Evolutionary conservation across 2,329 filamentous ascomycete genomes (phyloP).

Genomic region (Ramularia endophylla): DNA sequence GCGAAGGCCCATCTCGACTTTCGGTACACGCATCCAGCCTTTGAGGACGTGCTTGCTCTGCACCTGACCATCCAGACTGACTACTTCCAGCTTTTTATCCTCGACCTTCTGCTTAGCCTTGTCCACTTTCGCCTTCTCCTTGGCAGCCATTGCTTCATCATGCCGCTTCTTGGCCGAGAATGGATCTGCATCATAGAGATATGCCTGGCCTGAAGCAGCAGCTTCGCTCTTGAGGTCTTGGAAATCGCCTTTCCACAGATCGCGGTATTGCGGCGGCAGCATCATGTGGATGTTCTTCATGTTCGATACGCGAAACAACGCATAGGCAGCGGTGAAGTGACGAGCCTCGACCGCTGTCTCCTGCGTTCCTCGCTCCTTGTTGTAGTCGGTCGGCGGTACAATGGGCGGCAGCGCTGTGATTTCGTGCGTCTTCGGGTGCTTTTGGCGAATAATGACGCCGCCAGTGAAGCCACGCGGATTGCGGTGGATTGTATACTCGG

Average conservation of each 20-base stretch:
- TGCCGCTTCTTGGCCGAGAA: conserved; percentile 75
- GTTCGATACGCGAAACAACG: conserved; percentile 83
- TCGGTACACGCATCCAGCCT: conserved; percentile 78
- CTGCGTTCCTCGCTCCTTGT: conserved; percentile 63
- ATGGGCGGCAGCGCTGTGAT: conserved; percentile 70
- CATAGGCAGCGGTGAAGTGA: conserved; percentile 89
- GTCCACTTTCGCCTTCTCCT: conserved; percentile 75
- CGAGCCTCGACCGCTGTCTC: conserved; percentile 82
- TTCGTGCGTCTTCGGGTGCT: conserved; percentile 78
- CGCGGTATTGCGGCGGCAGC: conserved; percentile 81
- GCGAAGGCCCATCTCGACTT: conserved; percentile 85
- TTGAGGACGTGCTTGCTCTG: conserved; percentile 41
- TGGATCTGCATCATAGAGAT: conserved; percentile 95
- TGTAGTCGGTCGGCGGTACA: conserved; percentile 69
- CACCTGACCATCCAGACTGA: conserved; percentile 32
- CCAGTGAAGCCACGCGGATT: conserved; percentile 48
- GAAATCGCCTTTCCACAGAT: conserved; percentile 87
- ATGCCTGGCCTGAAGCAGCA: conserved; percentile 66
- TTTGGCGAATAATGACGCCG: conserved; percentile 67
- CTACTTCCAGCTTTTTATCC: conserved; percentile 55
- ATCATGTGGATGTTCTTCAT: conserved; percentile 96
- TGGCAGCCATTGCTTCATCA: conserved; percentile 67
- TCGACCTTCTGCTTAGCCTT: conserved; percentile 49
- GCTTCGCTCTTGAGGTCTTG: conserved; percentile 75
- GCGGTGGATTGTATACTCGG: conserved; percentile 70